Conservation (phyloP, 192 early-diverging fungal species). For the Backusella australiensis region DNA sequence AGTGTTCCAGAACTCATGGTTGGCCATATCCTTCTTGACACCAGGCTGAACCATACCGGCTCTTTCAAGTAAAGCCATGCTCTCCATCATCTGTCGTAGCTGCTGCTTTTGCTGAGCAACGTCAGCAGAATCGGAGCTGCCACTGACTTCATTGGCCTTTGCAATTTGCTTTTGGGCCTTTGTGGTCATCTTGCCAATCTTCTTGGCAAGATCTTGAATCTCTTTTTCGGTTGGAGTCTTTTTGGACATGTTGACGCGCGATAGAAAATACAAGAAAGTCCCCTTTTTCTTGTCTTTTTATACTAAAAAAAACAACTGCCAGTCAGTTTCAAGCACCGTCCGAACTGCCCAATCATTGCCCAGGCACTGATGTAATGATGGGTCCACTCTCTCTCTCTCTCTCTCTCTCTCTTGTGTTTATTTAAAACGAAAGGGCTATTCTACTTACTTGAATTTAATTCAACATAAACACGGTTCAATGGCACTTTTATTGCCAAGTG, state of each 20-base stretch:
- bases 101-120: conserved; percentile 22
- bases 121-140: neutral
- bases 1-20: conserved; percentile 96
- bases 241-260: neutral
- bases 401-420: neutral
- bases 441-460: neutral
- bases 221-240: conserved; percentile 23
- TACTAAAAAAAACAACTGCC: neutral
- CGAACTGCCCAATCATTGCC: neutral
- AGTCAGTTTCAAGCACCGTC: neutral
- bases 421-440: neutral
- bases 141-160: neutral
- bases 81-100: conserved; percentile 22
- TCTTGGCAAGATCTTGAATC: conserved; percentile 15
- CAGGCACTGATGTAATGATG: neutral
- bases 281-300: neutral
- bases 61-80: conserved; percentile 22
- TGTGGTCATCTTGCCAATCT: conserved; percentile 16
- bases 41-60: conserved; percentile 14
- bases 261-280: neutral
- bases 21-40: conserved; percentile 46
- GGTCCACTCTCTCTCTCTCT: neutral
- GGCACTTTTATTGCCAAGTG: neutral
- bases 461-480: neutral
- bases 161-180: conserved; percentile 14